A percentile compares a stretch with the other conserved stretches of the same genome.
phyloP scores from a whole-genome alignment of 2,329 filamentous ascomycete genomes.

The Apiospora sp. region DNA sequence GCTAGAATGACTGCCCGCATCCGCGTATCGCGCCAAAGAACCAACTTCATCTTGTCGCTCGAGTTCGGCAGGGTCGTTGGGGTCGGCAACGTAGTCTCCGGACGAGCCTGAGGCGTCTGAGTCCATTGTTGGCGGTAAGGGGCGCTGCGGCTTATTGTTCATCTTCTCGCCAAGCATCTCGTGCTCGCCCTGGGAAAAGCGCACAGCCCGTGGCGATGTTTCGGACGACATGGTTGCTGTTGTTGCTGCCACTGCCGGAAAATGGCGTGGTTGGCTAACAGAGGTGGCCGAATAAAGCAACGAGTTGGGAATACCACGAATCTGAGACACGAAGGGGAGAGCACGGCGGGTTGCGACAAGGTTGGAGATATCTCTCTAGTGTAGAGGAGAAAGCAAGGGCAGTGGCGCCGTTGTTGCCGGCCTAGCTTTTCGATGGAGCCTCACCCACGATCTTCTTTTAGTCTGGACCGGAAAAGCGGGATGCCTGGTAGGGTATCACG shows the following conservation, averaged over 20 bases:
- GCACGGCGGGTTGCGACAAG: conserved; percentile 19
- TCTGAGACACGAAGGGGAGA: not conserved
- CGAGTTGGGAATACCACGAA: not conserved
- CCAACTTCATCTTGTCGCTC: conserved; percentile 60
- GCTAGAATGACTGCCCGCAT: conserved; percentile 48
- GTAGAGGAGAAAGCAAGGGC: not conserved
- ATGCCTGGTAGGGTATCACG: conserved; percentile 5
- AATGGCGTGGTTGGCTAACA: not conserved
- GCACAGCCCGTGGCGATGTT: conserved; percentile 62
- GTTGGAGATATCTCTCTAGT: conserved; percentile 15
- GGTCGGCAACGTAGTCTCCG: conserved; percentile 54
- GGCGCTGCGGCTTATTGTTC: conserved; percentile 45
- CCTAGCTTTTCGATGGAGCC: conserved; percentile 19
- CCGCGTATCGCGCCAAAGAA: conserved; percentile 53
- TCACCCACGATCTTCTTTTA: conserved; percentile 21
- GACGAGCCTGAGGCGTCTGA: conserved; percentile 58
- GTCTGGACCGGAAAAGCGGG: conserved; percentile 20
- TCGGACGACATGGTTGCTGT: conserved; percentile 47
- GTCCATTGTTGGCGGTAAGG: conserved; percentile 50
- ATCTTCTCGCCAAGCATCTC: conserved; percentile 53
- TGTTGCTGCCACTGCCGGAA: conserved; percentile 21
- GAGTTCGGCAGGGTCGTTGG: conserved; percentile 54
- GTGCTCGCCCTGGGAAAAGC: conserved; percentile 61
- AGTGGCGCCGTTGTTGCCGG: conserved; percentile 13
- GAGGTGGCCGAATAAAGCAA: not conserved